These are phyloP conservation scores for Trichoderma sp. DNA, from an alignment of 2,329 filamentous ascomycete species.

Conservation along the genomic window DNA sequence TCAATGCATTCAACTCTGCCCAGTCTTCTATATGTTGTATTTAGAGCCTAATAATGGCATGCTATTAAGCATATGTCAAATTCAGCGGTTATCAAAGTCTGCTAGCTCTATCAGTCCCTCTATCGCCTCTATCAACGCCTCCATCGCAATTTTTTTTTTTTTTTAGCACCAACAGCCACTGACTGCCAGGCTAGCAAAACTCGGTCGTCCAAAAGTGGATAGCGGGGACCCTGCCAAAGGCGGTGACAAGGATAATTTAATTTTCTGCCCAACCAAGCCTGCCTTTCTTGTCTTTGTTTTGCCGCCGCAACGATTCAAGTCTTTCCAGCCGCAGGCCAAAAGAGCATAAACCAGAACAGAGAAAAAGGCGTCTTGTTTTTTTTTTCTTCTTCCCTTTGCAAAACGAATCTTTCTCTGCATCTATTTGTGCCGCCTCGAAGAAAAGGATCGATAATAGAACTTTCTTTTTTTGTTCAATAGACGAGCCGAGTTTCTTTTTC, in stretches of 20 bases:
- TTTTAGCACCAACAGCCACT: slow-evolving; percentile 9
- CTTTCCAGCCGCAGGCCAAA: slow-evolving; percentile 10
- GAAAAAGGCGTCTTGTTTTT: slow-evolving; percentile 4
- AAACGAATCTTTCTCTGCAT: not conserved
- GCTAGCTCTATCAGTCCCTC: not conserved
- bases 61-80: not conserved
- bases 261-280: slow-evolving; percentile 38
- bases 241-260: slow-evolving; percentile 35
- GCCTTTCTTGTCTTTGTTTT: slow-evolving; percentile 8
- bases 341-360: slow-evolving; percentile 1
- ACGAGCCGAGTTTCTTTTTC: not conserved
- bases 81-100: not conserved
- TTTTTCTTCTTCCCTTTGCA: not conserved
- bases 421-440: not conserved
- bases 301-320: slow-evolving; percentile 9
- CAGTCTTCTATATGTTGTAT: too few species aligned
- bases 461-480: not conserved
- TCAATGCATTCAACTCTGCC: too few species aligned
- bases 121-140: not conserved
- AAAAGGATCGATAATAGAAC: slow-evolving; percentile 1
- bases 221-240: slow-evolving; percentile 27
- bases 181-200: slow-evolving; percentile 5
- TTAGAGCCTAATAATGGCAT: too few species aligned
- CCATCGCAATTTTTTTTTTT: not conserved
- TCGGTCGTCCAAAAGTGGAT: slow-evolving; percentile 18